Base-by-base conservation (phyloP, 2,329 filamentous ascomycete species). In the Didymellaceae sp. region DNA sequence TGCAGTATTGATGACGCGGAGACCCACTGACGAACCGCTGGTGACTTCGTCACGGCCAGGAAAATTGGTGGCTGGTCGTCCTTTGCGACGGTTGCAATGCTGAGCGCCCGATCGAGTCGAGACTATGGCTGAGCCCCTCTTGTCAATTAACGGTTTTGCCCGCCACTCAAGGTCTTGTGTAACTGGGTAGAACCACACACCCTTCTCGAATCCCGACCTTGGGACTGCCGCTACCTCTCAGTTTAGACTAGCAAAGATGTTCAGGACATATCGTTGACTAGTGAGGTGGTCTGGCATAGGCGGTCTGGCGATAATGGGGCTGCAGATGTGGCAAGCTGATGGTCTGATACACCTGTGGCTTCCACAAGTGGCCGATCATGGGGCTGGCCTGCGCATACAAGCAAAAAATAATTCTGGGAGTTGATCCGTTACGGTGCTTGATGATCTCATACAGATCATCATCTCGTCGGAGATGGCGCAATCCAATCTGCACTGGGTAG, bases 21-120 rank as follows among this genome's bases (percentile, higher is more conserved):
- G 31, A 18, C 31, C 31, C 37, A 46, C 37, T 37, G 37, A 17
- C 40, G 25, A 42, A 35, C 17, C 25, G 37, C 41, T 42, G 31
- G 17, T 46, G 48, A 52, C 48, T 38, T 38, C 33, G 42, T 52
- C 47, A 45, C 35, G 33, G 16, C 32, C 14, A 22, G 14, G 30
- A 24, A 51, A 45, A 45, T 45, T 51, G 47, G 47, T 51, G 47
- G 47, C 47, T 51, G 41, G 30, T 40, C 10, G 30, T 45, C 20
- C 41, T 45, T 51, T 45, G 47, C 47, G 30, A 51, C 47, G 18
- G 47, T 51, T 51, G 35, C 47, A 51, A 45, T 45, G 47, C 30
- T 26, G n/a, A 33, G 25, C 28, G 16, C 48, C 48, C 30, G 25
- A 52, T 52, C 18, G 11, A 42, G 42, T 42, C 31, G 33, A 45